A percentile compares a stretch with the other conserved stretches of the same genome.
Evolutionary conservation across 164 flowering plant species (phyloP).

Genomic region (Tetracentron sinense): DNA sequence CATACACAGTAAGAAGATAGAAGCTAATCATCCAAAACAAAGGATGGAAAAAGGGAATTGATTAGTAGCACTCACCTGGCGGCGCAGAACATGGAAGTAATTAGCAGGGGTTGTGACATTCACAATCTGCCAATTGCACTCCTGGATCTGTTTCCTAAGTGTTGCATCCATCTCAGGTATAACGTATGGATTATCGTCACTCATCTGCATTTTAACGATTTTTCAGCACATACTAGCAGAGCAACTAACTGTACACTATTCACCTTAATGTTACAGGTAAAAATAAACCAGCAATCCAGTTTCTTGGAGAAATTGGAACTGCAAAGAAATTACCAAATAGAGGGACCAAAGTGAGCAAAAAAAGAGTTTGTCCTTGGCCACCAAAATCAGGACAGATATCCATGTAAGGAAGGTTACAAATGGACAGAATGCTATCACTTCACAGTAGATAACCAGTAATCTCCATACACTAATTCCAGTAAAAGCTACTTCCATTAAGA

Average conservation of each 20-base stretch:
- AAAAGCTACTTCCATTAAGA: background rate
- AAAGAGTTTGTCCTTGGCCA: too few relatives aligned
- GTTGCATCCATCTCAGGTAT: slow-evolving; percentile 98
- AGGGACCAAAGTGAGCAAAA: too few relatives aligned
- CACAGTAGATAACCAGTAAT: background rate
- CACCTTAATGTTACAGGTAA: background rate
- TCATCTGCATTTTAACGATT: slow-evolving; percentile 56
- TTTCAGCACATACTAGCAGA: background rate
- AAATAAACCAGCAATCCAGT: background rate
- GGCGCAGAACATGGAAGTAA: slow-evolving; percentile 88
- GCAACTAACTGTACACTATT: background rate
- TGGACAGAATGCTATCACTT: too few relatives aligned
- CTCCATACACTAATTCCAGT: background rate
- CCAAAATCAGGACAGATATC: background rate
- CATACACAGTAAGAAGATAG: background rate
- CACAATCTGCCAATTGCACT: slow-evolving; percentile 94
- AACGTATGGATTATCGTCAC: slow-evolving; percentile 86
- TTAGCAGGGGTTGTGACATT: slow-evolving; percentile 98
- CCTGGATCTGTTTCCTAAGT: slow-evolving; percentile 86
- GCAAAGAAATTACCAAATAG: too few relatives aligned
- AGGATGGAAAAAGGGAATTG: background rate
- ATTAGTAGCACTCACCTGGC: slow-evolving; percentile 55
- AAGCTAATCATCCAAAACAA: slow-evolving; percentile 1
- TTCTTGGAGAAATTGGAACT: background rate
- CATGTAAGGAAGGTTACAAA: background rate